These are phyloP conservation scores for Mucor irregularis DNA, from an alignment of 371 early-diverging fungal species.

Conservation along the genomic window DNA sequence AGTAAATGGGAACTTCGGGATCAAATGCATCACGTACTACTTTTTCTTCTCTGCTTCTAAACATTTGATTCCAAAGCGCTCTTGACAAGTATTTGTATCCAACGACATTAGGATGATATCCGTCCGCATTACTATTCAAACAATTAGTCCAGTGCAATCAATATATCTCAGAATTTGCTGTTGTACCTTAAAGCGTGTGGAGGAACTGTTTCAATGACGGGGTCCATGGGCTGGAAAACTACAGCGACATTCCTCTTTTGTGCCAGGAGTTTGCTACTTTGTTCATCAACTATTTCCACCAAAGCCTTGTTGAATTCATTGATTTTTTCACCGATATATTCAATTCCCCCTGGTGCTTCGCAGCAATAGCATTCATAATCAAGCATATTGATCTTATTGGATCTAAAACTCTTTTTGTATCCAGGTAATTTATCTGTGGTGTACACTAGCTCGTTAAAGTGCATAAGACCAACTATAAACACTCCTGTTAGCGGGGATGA, in stretches of 20 bases:
- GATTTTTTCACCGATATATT: neutral
- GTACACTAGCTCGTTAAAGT: slow-evolving; percentile 15
- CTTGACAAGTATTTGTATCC: slow-evolving; percentile 31
- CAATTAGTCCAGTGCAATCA: neutral
- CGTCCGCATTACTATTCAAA: slow-evolving; percentile 33
- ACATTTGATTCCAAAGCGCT: slow-evolving; percentile 22
- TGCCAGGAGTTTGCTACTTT: neutral
- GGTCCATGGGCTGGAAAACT: slow-evolving; percentile 29
- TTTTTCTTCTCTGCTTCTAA: slow-evolving; percentile 1
- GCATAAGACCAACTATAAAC: slow-evolving; percentile 15
- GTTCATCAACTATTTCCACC: neutral
- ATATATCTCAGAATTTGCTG: neutral
- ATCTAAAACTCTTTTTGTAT: slow-evolving; percentile 29
- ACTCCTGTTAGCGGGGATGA: neutral
- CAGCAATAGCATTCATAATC: slow-evolving; percentile 37
- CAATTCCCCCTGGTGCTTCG: slow-evolving; percentile 1
- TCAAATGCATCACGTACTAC: neutral
- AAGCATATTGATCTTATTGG: slow-evolving; percentile 18
- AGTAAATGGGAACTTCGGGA: slow-evolving; percentile 17
- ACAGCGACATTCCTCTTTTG: slow-evolving; percentile 10
- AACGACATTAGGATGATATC: slow-evolving; percentile 33
- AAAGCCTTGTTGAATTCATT: slow-evolving; percentile 1
- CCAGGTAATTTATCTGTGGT: slow-evolving; percentile 12
- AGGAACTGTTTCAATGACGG: slow-evolving; percentile 12
- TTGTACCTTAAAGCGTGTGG: slow-evolving; percentile 25